Percentiles rank a stretch among this genome's conserved stretches.
Evolutionary conservation across 345 rosid genomes (phyloP).

Genomic region (Hibiscus trionum): DNA sequence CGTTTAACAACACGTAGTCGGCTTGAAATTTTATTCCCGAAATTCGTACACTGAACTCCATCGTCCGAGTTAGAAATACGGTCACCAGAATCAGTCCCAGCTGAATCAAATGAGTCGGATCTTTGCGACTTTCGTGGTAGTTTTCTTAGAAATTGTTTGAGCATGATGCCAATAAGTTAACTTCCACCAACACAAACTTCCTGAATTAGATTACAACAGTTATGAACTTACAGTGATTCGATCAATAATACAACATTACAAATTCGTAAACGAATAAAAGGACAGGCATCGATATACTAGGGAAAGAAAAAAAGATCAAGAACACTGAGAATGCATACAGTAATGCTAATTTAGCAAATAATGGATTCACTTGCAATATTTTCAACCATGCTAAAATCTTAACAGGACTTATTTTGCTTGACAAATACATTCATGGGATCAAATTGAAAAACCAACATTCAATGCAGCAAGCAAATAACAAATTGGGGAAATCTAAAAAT

Average conservation of each 20-base stretch:
- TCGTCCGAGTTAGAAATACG: constrained; percentile 27
- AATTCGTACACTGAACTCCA: constrained; percentile 46
- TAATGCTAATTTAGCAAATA: neutral
- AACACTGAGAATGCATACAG: neutral
- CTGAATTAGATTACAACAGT: constrained; percentile 11
- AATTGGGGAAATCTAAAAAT: neutral
- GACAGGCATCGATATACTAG: neutral
- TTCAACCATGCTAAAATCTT: constrained; percentile 1
- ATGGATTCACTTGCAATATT: constrained; percentile 1
- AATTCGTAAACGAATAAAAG: neutral
- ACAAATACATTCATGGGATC: neutral
- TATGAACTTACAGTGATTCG: neutral
- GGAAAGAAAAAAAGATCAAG: neutral
- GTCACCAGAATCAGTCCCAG: constrained; percentile 33
- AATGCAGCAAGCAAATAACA: constrained; percentile 7
- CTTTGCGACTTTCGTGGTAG: constrained; percentile 56
- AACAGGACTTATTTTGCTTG: neutral
- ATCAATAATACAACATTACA: neutral
- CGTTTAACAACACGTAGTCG: constrained; percentile 66
- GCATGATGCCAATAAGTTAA: constrained; percentile 35
- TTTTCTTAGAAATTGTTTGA: constrained; percentile 68
- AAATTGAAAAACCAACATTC: neutral
- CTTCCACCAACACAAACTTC: constrained; percentile 19
- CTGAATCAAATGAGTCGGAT: constrained; percentile 35
- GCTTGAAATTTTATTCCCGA: constrained; percentile 49